Conservation (phyloP, 139 green algal genomes). For the Chlorella sp. region DNA sequence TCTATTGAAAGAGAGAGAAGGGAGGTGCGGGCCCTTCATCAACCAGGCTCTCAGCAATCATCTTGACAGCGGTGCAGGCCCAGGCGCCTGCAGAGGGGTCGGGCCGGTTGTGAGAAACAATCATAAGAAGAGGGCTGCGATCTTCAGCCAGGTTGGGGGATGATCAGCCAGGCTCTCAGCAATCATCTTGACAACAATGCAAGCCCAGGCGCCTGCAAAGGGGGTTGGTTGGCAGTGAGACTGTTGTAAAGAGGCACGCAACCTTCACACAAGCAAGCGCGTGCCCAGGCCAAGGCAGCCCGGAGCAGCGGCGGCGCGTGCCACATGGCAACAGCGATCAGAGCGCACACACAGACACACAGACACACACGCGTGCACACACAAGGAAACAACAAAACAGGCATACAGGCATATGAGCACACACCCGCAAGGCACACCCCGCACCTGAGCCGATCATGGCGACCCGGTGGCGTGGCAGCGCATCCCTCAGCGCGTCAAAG, state of each 20-base stretch:
- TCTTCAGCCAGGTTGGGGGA: no score
- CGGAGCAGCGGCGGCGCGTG: not conserved
- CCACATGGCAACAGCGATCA: not conserved
- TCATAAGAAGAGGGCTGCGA: no score
- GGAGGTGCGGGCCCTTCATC: no score
- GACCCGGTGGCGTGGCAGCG: conserved; percentile 32
- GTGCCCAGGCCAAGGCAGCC: not conserved
- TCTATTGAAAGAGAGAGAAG: no score
- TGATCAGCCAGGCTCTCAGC: conserved; percentile 59
- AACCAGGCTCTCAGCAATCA: no score
- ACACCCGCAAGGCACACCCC: not conserved
- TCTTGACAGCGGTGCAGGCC: conserved; percentile 1
- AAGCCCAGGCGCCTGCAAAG: conserved; percentile 64
- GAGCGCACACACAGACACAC: no score
- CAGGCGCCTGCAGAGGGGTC: conserved; percentile 63
- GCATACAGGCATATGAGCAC: not conserved
- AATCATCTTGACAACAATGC: conserved; percentile 55
- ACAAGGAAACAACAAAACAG: no score
- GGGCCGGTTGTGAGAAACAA: no score
- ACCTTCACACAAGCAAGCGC: no score
- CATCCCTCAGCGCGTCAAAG: conserved; percentile 45
- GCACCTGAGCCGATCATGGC: conserved; percentile 52
- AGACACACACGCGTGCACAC: not conserved
- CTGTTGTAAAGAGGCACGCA: no score
- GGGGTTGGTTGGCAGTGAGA: no score